phyloP scores from a whole-genome alignment of 2,329 filamentous ascomycete genomes.

The Biscogniauxia mediterranea region DNA sequence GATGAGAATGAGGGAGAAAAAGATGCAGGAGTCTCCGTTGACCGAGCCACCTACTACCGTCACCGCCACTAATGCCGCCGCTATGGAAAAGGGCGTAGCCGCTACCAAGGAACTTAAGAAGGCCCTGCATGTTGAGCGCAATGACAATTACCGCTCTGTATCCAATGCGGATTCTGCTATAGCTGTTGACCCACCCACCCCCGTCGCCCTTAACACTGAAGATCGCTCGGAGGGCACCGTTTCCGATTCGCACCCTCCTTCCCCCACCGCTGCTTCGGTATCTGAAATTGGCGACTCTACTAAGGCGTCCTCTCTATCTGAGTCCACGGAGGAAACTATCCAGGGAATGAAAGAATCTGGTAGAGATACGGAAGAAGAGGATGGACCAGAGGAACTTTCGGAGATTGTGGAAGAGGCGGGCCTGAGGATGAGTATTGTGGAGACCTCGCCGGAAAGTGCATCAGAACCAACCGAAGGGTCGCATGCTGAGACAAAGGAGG shows the following conservation, averaged over 20 bases:
- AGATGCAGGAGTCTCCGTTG: constrained; percentile 49
- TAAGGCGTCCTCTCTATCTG: constrained; percentile 62
- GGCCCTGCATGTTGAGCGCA: constrained; percentile 26
- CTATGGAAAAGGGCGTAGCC: constrained; percentile 22
- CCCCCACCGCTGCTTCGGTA: constrained; percentile 47
- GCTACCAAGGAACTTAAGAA: constrained; percentile 26
- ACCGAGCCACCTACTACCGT: constrained; percentile 27
- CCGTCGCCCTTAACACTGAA: constrained; percentile 38
- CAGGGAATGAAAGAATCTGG: constrained; percentile 38
- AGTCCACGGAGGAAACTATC: constrained; percentile 60
- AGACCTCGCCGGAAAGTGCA: constrained; percentile 5
- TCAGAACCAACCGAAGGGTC: constrained; percentile 12
- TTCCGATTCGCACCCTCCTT: constrained; percentile 57
- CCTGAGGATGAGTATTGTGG: constrained; percentile 8
- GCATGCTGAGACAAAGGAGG: constrained; percentile 15
- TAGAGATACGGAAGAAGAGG: constrained; percentile 10
- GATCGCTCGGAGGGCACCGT: constrained; percentile 46
- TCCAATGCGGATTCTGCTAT: constrained; percentile 55
- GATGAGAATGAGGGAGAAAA: constrained; percentile 83
- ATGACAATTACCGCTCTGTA: constrained; percentile 37
- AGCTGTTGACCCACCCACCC: constrained; percentile 47
- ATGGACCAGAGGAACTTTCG: constrained; percentile 9
- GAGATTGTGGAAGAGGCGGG: constrained; percentile 8
- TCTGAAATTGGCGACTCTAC: constrained; percentile 60
- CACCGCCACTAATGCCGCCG: constrained; percentile 24